Evolutionary conservation across 2,329 filamentous ascomycete genomes (phyloP), one percentile per base, ranked within the genome.

Genomic region (Aspergillus brunneoviolaceus): DNA sequence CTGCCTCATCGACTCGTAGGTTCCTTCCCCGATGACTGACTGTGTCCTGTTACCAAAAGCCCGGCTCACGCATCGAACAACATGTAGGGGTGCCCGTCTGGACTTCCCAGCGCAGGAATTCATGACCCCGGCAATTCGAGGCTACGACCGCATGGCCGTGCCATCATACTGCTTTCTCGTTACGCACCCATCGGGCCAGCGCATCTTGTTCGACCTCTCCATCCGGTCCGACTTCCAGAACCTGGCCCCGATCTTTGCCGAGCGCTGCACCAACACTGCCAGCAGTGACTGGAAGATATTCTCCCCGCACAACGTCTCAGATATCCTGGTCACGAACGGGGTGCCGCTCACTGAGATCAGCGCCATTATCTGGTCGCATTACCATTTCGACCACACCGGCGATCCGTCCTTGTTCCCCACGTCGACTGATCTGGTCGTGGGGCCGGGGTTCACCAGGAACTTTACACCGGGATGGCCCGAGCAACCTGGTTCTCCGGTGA

Each of bases 201-300:
- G 14, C 14, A 5, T 70, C 4, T 51, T 73, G 0, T 76, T 73
- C 58, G 73, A 76, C 51, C 65, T 76, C 4, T 71, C 72, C 2
- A 62, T 74, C 12, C 70, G 70, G 51, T 72, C 69, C 27, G 72
- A 73, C 42, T 71, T 65, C 47, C 62, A 71, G 54, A 71, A 69
- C 29, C 66, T 68, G 23, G 58, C 70, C 1, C 69, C 69, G 1
- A 58, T 59, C 33, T 60, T 69, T 14, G 62, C 63, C 9, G 39
- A 65, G 5, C 65, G 61, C 47, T 35, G 33, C 33, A 60, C 66
- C 12, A 57, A 60, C 19, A 60, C 64, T n/a, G 51, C 51, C 0
- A 61, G 33, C 70, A 27, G 58, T 61, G 51, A 67, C 71, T 35
- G 33, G 33, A 35, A 35, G 6, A 62, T 62, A 11, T 49, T 7